Evolutionary conservation across 1,139 yeast species (phyloP).

Genomic region (Geotrichum candidum): DNA sequence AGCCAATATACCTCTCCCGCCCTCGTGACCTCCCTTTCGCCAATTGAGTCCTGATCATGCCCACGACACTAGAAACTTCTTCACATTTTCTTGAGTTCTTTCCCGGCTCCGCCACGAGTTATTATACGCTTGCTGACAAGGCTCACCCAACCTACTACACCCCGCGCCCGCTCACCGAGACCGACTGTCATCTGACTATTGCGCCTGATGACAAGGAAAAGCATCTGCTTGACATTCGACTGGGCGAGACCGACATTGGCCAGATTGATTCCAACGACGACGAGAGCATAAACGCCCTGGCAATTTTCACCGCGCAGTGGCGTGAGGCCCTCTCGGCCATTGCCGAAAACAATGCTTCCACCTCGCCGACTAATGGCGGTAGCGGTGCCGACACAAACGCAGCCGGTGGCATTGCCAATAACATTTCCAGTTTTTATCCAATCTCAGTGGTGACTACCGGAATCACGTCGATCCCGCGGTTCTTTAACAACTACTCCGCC

Average conservation of each 20-base stretch:
- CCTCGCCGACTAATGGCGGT: neutral
- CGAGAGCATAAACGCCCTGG: constrained; percentile 6
- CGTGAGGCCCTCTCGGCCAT: constrained; percentile 14
- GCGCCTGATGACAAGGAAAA: constrained; percentile 6
- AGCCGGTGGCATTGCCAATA: neutral
- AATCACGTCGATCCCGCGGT: neutral
- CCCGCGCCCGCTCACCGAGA: constrained; percentile 5
- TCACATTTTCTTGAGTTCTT: constrained; percentile 15
- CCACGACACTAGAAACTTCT: constrained; percentile 13
- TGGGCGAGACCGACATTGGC: constrained; percentile 11
- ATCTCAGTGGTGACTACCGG: neutral
- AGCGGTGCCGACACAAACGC: neutral
- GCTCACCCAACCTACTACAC: constrained; percentile 8
- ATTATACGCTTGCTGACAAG: constrained; percentile 14
- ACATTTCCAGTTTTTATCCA: neutral
- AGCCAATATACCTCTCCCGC: neutral
- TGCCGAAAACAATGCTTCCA: neutral
- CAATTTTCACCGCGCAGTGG: constrained; percentile 15
- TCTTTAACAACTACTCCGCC: neutral
- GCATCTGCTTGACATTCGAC: neutral
- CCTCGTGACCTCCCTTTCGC: too few species aligned
- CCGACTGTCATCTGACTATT: neutral
- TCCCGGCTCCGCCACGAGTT: neutral
- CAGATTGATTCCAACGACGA: constrained; percentile 4
- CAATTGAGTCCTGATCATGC: neutral